These are phyloP conservation scores for Silybum marianum DNA, from an alignment of 129 eudicot genomes.

Conservation along the genomic window DNA sequence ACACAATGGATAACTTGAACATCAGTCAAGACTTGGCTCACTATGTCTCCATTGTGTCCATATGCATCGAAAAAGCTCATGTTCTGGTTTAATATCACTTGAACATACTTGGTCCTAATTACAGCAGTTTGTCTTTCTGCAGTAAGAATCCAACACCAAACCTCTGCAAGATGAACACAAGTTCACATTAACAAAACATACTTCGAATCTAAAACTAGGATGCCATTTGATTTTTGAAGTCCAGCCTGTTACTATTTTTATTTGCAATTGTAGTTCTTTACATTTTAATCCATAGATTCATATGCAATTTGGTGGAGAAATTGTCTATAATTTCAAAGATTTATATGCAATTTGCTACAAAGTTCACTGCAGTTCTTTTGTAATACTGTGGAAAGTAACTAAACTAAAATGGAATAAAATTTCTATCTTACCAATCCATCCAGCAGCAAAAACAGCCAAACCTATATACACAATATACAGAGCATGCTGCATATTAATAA, in stretches of 20 bases:
- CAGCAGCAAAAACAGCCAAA: conserved; percentile 54
- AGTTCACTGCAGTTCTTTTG: not conserved
- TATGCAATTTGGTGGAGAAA: not conserved
- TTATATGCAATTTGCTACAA: not conserved
- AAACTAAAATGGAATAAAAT: not conserved
- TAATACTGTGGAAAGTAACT: not conserved
- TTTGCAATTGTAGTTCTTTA: not conserved
- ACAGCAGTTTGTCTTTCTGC: conserved; percentile 70
- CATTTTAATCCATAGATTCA: not conserved
- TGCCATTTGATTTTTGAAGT: not conserved
- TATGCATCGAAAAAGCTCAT: conserved; percentile 65
- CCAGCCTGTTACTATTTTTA: not conserved
- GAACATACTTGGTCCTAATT: conserved; percentile 55
- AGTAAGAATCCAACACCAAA: conserved; percentile 65
- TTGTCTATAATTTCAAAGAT: not conserved
- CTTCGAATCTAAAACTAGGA: not conserved
- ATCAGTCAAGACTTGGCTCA: conserved; percentile 57
- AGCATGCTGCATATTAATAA: conserved; percentile 52
- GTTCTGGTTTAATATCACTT: conserved; percentile 59
- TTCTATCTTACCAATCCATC: conserved; percentile 64
- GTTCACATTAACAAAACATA: not conserved
- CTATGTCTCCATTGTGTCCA: conserved; percentile 58
- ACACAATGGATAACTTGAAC: conserved; percentile 61
- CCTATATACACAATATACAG: conserved; percentile 52
- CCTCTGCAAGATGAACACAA: conserved; percentile 40